Base-by-base conservation (phyloP, 202 grass and related monocot genomes). In the Eragrostis tef region DNA sequence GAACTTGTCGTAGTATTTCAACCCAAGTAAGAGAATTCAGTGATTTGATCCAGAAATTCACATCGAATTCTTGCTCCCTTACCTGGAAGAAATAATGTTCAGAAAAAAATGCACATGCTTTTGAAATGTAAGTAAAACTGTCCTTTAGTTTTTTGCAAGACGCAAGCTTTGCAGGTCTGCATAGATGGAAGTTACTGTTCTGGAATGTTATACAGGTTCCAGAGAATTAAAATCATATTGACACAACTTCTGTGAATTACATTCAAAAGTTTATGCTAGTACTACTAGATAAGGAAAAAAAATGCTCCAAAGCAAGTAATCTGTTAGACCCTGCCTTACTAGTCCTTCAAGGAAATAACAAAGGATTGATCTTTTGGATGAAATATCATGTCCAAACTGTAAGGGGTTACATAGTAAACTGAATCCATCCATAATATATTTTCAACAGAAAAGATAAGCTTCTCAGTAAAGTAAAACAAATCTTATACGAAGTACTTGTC, bases 1-100 rank as follows among this genome's bases (percentile, higher is more conserved):
- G 67, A 75, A 96, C 91, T 87, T 99, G 90, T 29, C 96, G 89
- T 66, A 99, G 74, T 87, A 99, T 99, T 88, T 99, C 96, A 78
- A 88, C 86, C 96, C 96, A 99, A 48, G 96, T 99, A 86, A 99
- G 89, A 82, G 96, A 86, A 92, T 96, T 99, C 44, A 99, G 78
- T 34, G 93, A 96, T 44, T 75, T 85, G 20, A 83, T 84, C 93
- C 91, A 91, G 72, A 90, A 88, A 36, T 86, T 87, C n/a, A 88
- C 78, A 92, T 99, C 87, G 14, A 99, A 89, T 71, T 92, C 90
- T 82, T 99, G 90, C 86, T 99, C 93, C 67, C 90, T 92, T 64
- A 99, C 81, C 96, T 99, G 93, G 51, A 93, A 79, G 52, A 66
- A 89, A 65, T 61, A 61, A 80, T 76, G 10, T 43, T 71, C 71